A percentile compares a stretch with the other conserved stretches of the same genome.
These are phyloP conservation scores for Talaromyces thailandensis DNA, from an alignment of 495 filamentous ascomycete genomes.

Conservation along the genomic window DNA sequence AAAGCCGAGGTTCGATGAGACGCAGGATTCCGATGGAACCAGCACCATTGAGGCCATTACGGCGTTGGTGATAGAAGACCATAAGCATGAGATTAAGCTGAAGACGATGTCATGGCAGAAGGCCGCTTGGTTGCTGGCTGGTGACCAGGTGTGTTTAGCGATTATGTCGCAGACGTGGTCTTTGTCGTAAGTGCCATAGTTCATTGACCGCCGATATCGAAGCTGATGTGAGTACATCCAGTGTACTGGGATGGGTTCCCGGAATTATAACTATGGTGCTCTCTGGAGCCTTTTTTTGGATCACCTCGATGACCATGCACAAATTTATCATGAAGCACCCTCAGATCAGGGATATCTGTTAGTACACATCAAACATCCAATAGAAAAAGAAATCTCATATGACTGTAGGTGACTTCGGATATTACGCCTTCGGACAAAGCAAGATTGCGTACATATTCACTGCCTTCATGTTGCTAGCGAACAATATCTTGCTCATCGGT, in stretches of 20 bases:
- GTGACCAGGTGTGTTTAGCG: constrained; percentile 85
- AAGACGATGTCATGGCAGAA: constrained; percentile 18
- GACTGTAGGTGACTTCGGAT: constrained; percentile 62
- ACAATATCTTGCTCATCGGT: constrained; percentile 80
- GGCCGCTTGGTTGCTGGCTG: constrained; percentile 80
- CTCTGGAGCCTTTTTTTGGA: constrained; percentile 63
- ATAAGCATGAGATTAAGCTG: constrained; percentile 5
- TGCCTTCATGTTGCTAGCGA: constrained; percentile 78
- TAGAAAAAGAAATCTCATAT: neutral
- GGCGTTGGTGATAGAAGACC: neutral
- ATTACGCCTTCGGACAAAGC: constrained; percentile 74
- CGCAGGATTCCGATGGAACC: constrained; percentile 2
- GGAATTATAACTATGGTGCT: constrained; percentile 75
- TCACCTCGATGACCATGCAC: constrained; percentile 76
- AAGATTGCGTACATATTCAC: constrained; percentile 74
- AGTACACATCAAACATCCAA: neutral
- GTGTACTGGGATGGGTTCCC: constrained; percentile 68
- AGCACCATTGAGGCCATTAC: neutral
- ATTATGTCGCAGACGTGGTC: constrained; percentile 96
- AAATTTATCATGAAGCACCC: constrained; percentile 80
- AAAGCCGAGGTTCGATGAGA: constrained; percentile 1
- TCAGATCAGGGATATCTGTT: constrained; percentile 71
- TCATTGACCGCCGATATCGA: neutral
- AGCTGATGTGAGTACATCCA: neutral
- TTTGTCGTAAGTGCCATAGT: constrained; percentile 42